Evolutionary conservation across 2,329 filamentous ascomycete genomes (phyloP).

Genomic region (Phaeosphaeriaceae sp.): DNA sequence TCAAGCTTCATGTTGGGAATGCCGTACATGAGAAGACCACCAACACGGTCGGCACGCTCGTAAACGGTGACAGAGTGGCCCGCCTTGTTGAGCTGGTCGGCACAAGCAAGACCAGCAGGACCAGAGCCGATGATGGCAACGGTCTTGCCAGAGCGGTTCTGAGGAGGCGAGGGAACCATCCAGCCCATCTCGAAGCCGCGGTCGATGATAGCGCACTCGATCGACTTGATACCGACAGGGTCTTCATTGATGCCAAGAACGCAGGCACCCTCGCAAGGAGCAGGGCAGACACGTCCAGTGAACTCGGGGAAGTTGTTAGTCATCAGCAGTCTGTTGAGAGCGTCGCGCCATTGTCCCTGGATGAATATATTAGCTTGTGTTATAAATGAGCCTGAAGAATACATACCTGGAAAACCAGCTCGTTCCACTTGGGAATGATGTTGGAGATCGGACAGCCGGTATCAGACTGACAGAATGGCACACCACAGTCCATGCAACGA

Average conservation of each 20-base stretch:
- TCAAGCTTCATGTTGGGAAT: conserved; percentile 99
- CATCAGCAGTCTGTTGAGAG: conserved; percentile 88
- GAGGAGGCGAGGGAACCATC: conserved; percentile 86
- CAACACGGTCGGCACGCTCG: conserved; percentile 87
- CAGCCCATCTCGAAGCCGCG: conserved; percentile 97
- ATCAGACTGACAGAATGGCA: conserved; percentile 97
- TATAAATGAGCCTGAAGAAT: neutral
- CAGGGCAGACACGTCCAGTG: conserved; percentile 94
- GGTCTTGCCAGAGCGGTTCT: conserved; percentile 84
- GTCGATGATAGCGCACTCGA: conserved; percentile 97
- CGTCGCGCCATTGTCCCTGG: conserved; percentile 78
- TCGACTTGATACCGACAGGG: conserved; percentile 96
- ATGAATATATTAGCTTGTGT: neutral
- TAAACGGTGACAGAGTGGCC: conserved; percentile 90
- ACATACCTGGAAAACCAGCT: conserved; percentile 63
- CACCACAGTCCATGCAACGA: conserved; percentile 98
- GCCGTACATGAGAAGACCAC: conserved; percentile 96
- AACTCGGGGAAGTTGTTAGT: conserved; percentile 99
- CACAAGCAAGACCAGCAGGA: conserved; percentile 85
- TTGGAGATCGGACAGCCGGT: conserved; percentile 91
- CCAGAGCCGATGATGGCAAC: conserved; percentile 91
- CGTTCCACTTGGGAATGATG: conserved; percentile 98
- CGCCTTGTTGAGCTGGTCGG: conserved; percentile 93
- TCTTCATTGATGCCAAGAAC: conserved; percentile 97
- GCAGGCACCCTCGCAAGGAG: conserved; percentile 94